phyloP scores from a whole-genome alignment of 495 filamentous ascomycete genomes.

The Xylaria palmicola region DNA sequence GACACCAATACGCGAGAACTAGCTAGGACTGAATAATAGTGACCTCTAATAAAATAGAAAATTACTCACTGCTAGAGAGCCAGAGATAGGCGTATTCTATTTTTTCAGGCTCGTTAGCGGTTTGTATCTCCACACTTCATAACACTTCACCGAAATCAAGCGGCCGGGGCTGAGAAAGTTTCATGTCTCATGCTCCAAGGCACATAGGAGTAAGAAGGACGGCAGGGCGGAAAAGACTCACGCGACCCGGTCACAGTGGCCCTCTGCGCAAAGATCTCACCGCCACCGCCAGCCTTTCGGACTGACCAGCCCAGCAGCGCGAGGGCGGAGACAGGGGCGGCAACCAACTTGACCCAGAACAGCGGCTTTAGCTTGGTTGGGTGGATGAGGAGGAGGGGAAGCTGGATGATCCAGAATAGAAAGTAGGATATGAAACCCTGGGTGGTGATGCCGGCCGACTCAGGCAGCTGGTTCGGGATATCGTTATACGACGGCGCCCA shows the following conservation, averaged over 20 bases:
- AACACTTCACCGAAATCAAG: too few species aligned
- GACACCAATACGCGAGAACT: too few species aligned
- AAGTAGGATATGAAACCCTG: constrained; percentile 64
- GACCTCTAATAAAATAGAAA: too few species aligned
- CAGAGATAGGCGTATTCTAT: constrained; percentile 38
- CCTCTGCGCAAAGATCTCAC: constrained; percentile 44
- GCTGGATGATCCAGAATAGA: constrained; percentile 59
- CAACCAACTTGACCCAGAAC: constrained; percentile 58
- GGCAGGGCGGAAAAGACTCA: not conserved
- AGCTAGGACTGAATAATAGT: too few species aligned
- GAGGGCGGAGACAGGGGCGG: constrained; percentile 52
- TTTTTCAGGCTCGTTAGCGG: not conserved
- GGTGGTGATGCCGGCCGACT: constrained; percentile 60
- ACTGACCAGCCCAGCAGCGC: constrained; percentile 56
- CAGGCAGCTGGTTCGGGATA: constrained; percentile 56
- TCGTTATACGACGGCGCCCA: constrained; percentile 64
- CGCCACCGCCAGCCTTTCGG: constrained; percentile 44
- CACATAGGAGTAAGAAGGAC: not conserved
- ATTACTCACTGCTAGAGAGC: constrained; percentile 42
- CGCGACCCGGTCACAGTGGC: constrained; percentile 41
- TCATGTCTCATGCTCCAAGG: not conserved
- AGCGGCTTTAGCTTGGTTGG: constrained; percentile 57
- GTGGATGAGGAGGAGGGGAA: constrained; percentile 55
- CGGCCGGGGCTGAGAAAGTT: too few species aligned
- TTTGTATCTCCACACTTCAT: not conserved